Evolutionary conservation across 2,329 filamentous ascomycete genomes (phyloP).

Genomic region (Penicillium sp.): DNA sequence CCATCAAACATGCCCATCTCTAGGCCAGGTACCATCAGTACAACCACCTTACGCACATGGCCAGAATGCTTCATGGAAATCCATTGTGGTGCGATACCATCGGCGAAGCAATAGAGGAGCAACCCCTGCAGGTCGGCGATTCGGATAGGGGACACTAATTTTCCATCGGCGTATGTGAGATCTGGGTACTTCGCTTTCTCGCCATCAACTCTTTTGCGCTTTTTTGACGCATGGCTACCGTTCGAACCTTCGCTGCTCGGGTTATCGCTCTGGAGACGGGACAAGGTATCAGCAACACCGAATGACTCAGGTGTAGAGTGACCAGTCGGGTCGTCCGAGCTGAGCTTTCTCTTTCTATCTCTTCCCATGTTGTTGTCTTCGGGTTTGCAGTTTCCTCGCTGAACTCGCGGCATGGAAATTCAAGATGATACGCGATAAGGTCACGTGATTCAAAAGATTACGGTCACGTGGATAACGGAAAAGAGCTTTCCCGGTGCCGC

Average conservation of each 20-base stretch:
- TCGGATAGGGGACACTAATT: constrained; percentile 56
- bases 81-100: constrained; percentile 63
- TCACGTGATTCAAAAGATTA: background rate
- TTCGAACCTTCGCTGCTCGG: constrained; percentile 7
- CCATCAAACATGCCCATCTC: constrained; percentile 86
- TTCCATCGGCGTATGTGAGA: constrained; percentile 55
- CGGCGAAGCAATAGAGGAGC: constrained; percentile 61
- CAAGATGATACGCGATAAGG: constrained; percentile 19
- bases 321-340: constrained; percentile 28
- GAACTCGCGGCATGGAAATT: background rate
- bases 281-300: constrained; percentile 36
- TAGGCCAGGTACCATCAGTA: constrained; percentile 87
- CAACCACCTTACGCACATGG: constrained; percentile 70
- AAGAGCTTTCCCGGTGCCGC: background rate
- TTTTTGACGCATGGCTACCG: constrained; percentile 18
- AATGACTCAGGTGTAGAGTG: constrained; percentile 21
- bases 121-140: constrained; percentile 60
- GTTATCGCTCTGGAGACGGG: constrained; percentile 28
- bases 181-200: constrained; percentile 53
- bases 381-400: background rate
- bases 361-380: constrained; percentile 21
- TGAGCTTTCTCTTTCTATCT: constrained; percentile 38
- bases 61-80: constrained; percentile 58
- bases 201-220: constrained; percentile 36
- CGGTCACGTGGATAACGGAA: background rate